Evolutionary conservation across 2,329 filamentous ascomycete genomes (phyloP).

Genomic region (Ceratocystis cubensis): DNA sequence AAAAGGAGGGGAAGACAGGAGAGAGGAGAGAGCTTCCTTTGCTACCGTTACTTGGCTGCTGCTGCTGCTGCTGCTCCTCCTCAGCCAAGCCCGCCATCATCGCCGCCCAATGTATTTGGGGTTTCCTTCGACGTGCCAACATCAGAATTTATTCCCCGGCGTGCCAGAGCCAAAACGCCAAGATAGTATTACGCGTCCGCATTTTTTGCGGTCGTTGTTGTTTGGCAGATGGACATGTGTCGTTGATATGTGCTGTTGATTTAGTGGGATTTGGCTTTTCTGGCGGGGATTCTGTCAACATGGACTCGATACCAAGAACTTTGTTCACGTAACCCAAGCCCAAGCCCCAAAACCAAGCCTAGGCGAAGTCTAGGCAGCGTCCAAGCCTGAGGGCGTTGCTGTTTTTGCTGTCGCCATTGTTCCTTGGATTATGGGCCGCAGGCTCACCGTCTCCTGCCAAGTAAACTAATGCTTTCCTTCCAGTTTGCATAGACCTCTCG

Average conservation of each 20-base stretch:
- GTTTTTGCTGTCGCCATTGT: neutral
- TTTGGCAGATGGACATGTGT: neutral
- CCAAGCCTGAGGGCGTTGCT: no score
- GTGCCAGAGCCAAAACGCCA: neutral
- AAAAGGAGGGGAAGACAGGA: neutral
- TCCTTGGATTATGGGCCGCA: no score
- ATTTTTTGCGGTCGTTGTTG: neutral
- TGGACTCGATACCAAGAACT: neutral
- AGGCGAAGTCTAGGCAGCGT: neutral
- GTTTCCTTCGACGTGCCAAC: neutral
- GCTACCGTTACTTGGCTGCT: neutral
- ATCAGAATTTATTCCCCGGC: neutral
- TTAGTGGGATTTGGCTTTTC: neutral
- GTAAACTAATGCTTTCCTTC: neutral
- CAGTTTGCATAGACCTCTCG: neutral
- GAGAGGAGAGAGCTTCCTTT: neutral
- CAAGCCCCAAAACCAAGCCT: neutral
- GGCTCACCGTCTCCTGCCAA: neutral
- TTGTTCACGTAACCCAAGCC: neutral
- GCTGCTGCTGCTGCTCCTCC: no score
- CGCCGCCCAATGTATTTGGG: no score
- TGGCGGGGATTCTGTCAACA: neutral
- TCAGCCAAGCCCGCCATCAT: no score
- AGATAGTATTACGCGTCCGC: conserved; percentile 1
- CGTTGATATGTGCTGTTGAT: neutral